A percentile compares a stretch with the other conserved stretches of the same genome.
These are phyloP conservation scores for Trypanosoma lewisi DNA, from an alignment of 208 protist genomes.

Conservation along the genomic window DNA sequence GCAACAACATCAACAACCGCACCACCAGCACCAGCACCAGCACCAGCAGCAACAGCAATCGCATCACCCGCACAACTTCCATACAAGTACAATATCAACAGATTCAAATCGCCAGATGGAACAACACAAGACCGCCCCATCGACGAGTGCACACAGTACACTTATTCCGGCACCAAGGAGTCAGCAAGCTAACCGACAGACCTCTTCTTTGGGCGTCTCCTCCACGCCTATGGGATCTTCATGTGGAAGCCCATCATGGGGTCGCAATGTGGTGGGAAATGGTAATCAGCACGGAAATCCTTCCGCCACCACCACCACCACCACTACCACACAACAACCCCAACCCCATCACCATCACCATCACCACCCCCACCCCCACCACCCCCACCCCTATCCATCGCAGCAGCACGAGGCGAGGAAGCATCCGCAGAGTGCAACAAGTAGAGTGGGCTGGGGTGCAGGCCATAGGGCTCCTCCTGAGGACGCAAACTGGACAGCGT, in stretches of 20 bases:
- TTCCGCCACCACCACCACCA: not conserved
- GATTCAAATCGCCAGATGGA: slow-evolving; percentile 9
- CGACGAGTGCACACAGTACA: slow-evolving; percentile 21
- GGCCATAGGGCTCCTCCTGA: not conserved
- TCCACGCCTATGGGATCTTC: not conserved
- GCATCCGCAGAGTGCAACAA: not conserved
- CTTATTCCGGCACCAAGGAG: slow-evolving; percentile 29
- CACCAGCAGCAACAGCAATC: slow-evolving; percentile 11
- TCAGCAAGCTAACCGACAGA: slow-evolving; percentile 18
- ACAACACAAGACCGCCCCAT: slow-evolving; percentile 1
- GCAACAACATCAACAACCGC: not conserved
- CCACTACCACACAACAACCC: not conserved
- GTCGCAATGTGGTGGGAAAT: slow-evolving; percentile 10
- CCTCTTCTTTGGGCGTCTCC: not conserved
- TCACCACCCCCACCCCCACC: slow-evolving; percentile 1
- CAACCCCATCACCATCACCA: not conserved
- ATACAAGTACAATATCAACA: not conserved
- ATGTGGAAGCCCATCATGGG: not conserved
- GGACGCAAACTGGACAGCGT: not conserved
- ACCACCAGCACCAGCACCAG: not conserved
- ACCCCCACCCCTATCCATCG: not conserved
- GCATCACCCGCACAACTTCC: slow-evolving; percentile 5
- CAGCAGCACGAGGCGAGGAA: slow-evolving; percentile 1
- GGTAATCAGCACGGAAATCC: slow-evolving; percentile 8
- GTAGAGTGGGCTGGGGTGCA: slow-evolving; percentile 1